Percentiles rank a stretch among this genome's conserved stretches.
These are phyloP conservation scores for Syzygium aromaticum DNA, from an alignment of 345 rosid genomes.

Conservation along the genomic window DNA sequence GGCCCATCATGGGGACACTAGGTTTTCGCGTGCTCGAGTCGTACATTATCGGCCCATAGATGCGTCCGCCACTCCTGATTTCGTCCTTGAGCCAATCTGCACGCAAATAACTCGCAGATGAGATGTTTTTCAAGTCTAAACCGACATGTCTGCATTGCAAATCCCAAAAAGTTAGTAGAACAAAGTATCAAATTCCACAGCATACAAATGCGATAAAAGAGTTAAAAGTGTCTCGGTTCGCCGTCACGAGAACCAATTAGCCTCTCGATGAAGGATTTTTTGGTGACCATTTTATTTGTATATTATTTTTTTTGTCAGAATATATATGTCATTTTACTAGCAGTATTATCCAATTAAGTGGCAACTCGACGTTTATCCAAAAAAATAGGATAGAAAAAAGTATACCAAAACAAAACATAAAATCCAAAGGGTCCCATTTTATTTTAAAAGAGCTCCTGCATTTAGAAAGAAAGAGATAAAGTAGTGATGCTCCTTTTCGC, in stretches of 20 bases:
- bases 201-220: not conserved
- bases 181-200: constrained; percentile 15
- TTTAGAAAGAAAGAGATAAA: not conserved
- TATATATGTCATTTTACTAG: not conserved
- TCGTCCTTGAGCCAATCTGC: not conserved
- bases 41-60: not conserved
- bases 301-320: not conserved
- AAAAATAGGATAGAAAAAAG: not conserved
- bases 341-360: not conserved
- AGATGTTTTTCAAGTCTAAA: not conserved
- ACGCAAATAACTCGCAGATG: not conserved
- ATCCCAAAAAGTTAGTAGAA: not conserved
- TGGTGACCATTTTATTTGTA: not conserved
- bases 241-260: not conserved
- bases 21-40: not conserved
- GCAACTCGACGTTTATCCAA: not conserved
- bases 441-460: not conserved
- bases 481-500: not conserved
- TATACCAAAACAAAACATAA: not conserved
- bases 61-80: not conserved
- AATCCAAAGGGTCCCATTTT: not conserved
- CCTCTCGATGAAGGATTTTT: not conserved
- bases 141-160: not conserved
- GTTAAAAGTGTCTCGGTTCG: not conserved
- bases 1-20: not conserved